phyloP scores from a whole-genome alignment of 108 stramenopile genomes.

The Pinguiococcus pyrenoidosus region DNA sequence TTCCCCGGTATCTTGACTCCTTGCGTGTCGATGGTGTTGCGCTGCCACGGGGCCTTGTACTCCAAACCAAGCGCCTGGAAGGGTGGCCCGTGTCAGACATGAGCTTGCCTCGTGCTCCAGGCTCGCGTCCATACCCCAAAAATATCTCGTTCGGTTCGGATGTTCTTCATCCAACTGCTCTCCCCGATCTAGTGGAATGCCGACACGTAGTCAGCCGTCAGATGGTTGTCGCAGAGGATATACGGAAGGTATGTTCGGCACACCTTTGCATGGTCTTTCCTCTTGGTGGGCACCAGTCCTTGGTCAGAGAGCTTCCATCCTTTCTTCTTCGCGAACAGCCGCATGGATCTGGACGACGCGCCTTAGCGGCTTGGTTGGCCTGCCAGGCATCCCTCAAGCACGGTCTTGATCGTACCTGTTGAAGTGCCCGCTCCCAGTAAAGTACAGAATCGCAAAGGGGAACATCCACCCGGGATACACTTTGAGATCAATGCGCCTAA shows the following conservation, averaged over 20 bases:
- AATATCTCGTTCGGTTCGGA: conserved; percentile 7
- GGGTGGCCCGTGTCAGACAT: too few relatives aligned
- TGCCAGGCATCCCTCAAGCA: too few relatives aligned
- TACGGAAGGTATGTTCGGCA: background rate
- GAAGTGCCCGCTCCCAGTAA: conserved; percentile 28
- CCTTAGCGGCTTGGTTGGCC: too few relatives aligned
- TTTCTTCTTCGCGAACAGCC: conserved; percentile 11
- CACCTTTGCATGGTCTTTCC: background rate
- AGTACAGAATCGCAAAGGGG: conserved; percentile 22
- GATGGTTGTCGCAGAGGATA: too few relatives aligned
- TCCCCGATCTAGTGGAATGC: too few relatives aligned
- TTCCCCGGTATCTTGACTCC: too few relatives aligned
- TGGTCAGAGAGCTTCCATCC: conserved; percentile 9
- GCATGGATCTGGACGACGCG: too few relatives aligned
- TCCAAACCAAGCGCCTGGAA: conserved; percentile 10
- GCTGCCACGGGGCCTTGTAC: conserved; percentile 9
- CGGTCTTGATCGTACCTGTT: too few relatives aligned
- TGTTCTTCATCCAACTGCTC: too few relatives aligned
- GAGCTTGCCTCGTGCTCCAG: too few relatives aligned
- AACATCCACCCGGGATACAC: conserved; percentile 14
- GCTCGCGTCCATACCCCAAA: too few relatives aligned
- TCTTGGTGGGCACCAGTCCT: too few relatives aligned
- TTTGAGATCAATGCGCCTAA: conserved; percentile 22
- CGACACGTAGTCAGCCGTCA: background rate
- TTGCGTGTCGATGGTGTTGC: conserved; percentile 12